phyloP scores from a whole-genome alignment of 371 early-diverging fungal genomes.

The Mortierella sp. region DNA sequence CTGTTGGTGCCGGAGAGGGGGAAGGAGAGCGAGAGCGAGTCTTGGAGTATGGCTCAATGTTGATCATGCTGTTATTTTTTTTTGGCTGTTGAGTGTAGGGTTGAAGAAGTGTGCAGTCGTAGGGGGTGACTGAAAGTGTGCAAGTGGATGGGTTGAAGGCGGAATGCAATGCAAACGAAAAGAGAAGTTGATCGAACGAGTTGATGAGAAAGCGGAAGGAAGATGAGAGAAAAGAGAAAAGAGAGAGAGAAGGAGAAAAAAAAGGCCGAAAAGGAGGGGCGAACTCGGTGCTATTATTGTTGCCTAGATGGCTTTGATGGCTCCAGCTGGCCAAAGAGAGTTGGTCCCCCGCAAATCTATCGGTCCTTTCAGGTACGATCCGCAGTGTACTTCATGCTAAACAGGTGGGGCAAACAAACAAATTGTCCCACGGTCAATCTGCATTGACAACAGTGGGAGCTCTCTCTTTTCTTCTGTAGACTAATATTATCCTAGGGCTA shows the following conservation, averaged over 20 bases:
- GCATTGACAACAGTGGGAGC: background rate
- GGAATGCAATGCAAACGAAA: background rate
- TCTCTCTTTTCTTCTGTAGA: too few species aligned
- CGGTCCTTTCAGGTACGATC: background rate
- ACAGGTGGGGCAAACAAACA: slow-evolving; percentile 3
- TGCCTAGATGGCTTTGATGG: background rate
- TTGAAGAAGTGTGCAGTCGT: background rate
- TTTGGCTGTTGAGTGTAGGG: background rate
- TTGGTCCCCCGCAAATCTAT: background rate
- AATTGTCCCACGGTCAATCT: slow-evolving; percentile 7
- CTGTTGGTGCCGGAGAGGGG: background rate
- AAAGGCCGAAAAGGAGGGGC: background rate
- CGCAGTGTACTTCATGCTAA: background rate
- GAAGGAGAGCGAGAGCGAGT: slow-evolving; percentile 4
- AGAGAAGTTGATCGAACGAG: background rate
- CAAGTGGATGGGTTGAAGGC: background rate
- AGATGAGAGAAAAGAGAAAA: background rate
- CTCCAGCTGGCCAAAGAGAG: background rate
- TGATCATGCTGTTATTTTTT: background rate
- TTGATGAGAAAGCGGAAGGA: background rate
- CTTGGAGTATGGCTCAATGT: slow-evolving; percentile 3
- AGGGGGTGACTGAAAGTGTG: background rate
- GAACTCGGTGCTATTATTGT: background rate
- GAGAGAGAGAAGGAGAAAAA: slow-evolving; percentile 1
- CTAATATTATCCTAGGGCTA: too few species aligned